These are phyloP conservation scores for Arctostaphylos glauca DNA, from an alignment of 148 eudicot species.

Conservation along the genomic window DNA sequence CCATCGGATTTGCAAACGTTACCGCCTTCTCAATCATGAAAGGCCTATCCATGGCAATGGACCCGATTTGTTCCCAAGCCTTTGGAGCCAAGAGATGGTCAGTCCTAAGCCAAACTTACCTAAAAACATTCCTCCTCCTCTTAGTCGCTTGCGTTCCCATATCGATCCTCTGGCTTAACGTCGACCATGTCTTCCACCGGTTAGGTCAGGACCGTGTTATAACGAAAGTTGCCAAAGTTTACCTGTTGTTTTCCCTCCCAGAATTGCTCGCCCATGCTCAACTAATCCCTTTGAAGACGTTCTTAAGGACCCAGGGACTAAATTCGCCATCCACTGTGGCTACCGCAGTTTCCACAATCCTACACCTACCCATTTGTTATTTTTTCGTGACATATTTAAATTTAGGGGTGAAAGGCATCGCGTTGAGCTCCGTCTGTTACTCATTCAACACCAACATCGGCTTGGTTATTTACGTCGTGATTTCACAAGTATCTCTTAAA, in stretches of 20 bases:
- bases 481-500: slow-evolving; percentile 35
- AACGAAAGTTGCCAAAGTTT: slow-evolving; percentile 52
- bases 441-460: slow-evolving; percentile 58
- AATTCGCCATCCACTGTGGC: slow-evolving; percentile 52
- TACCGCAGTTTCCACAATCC: slow-evolving; percentile 40
- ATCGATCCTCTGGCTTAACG: slow-evolving; percentile 68
- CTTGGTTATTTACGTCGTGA: slow-evolving; percentile 41
- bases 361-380: slow-evolving; percentile 68
- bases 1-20: slow-evolving; percentile 78
- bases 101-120: slow-evolving; percentile 65
- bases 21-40: slow-evolving; percentile 84
- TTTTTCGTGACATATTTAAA: slow-evolving; percentile 46
- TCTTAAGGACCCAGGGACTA: slow-evolving; percentile 60
- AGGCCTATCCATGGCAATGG: slow-evolving; percentile 93
- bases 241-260: slow-evolving; percentile 61
- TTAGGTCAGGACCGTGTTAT: slow-evolving; percentile 68
- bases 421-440: slow-evolving; percentile 61
- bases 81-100: slow-evolving; percentile 69
- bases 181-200: slow-evolving; percentile 50
- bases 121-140: slow-evolving; percentile 65
- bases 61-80: slow-evolving; percentile 92
- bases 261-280: slow-evolving; percentile 67
- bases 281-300: slow-evolving; percentile 57
- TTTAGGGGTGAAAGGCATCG: slow-evolving; percentile 68
- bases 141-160: slow-evolving; percentile 50